A percentile compares a stretch with the other conserved stretches of the same genome.
phyloP scores from a whole-genome alignment of 345 rosid genomes.

The Dovyalis caffra region DNA sequence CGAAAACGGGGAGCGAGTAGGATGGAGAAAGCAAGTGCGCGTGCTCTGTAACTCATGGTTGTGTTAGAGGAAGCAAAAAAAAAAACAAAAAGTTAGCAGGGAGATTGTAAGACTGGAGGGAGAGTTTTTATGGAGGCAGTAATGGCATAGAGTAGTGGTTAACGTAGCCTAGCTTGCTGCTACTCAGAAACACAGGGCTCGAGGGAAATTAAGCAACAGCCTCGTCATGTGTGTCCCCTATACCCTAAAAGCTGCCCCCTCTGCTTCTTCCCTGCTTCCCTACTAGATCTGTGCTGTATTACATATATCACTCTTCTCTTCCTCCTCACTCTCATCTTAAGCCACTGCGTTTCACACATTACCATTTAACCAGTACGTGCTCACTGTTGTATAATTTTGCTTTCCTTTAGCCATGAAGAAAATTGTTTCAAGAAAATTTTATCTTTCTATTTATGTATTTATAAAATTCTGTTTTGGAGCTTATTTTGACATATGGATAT shows the following conservation, averaged over 20 bases:
- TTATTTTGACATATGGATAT: no score
- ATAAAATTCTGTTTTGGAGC: no score
- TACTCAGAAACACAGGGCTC: constrained; percentile 26
- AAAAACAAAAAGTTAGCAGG: background rate
- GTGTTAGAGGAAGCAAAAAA: background rate
- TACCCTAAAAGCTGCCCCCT: background rate
- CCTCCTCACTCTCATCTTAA: background rate
- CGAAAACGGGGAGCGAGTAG: background rate
- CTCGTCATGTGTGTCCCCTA: constrained; percentile 2
- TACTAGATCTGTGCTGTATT: constrained; percentile 2
- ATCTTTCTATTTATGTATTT: no score
- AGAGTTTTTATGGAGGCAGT: constrained; percentile 17
- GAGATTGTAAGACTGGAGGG: background rate
- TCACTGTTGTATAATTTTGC: no score
- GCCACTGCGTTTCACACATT: no score
- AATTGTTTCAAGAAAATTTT: no score
- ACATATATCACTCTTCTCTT: background rate
- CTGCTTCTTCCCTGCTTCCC: background rate
- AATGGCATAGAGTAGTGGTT: background rate
- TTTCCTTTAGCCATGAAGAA: no score
- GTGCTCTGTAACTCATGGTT: background rate
- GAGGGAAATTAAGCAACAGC: background rate
- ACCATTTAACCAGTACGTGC: no score
- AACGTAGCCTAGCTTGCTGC: background rate
- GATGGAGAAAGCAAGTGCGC: background rate